A percentile compares a stretch with the other conserved stretches of the same genome.
These are phyloP conservation scores for Ilyonectria sp. DNA, from an alignment of 2,329 filamentous ascomycete species.

Conservation along the genomic window DNA sequence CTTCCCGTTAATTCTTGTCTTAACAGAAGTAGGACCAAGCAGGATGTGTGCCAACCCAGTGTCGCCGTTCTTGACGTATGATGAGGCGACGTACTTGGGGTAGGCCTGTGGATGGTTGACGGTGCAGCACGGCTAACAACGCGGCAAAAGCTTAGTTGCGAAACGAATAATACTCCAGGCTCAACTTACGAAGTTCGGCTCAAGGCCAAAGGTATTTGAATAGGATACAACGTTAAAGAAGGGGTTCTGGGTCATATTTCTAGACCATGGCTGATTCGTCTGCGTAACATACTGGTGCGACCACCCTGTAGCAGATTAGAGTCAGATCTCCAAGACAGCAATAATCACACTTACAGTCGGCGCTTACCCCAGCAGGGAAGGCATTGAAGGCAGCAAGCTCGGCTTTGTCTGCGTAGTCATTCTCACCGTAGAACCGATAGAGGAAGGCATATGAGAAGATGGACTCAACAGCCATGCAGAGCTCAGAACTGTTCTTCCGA, in stretches of 20 bases:
- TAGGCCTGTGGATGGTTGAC: neutral
- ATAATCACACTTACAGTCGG: neutral
- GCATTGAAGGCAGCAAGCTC: constrained; percentile 4
- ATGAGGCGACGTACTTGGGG: neutral
- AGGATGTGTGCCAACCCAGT: neutral
- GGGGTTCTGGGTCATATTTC: neutral
- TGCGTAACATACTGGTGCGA: constrained; percentile 7
- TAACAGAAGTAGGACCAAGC: neutral
- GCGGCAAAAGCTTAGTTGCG: neutral
- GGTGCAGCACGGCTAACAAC: neutral
- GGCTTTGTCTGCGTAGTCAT: neutral
- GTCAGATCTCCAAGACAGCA: no score
- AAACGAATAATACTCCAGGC: neutral
- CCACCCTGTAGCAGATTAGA: neutral
- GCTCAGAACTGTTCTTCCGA: neutral
- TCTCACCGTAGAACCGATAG: neutral
- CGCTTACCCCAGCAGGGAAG: neutral
- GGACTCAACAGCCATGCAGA: neutral
- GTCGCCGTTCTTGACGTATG: neutral
- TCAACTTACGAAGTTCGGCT: neutral
- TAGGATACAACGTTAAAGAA: neutral
- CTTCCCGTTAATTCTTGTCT: no score
- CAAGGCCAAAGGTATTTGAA: neutral
- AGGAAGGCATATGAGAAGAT: neutral
- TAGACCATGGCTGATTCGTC: neutral